Percentiles rank a stretch among this genome's conserved stretches.
Conservation (phyloP, 108 stramenopile species). For the Conticribra weissflogii region DNA sequence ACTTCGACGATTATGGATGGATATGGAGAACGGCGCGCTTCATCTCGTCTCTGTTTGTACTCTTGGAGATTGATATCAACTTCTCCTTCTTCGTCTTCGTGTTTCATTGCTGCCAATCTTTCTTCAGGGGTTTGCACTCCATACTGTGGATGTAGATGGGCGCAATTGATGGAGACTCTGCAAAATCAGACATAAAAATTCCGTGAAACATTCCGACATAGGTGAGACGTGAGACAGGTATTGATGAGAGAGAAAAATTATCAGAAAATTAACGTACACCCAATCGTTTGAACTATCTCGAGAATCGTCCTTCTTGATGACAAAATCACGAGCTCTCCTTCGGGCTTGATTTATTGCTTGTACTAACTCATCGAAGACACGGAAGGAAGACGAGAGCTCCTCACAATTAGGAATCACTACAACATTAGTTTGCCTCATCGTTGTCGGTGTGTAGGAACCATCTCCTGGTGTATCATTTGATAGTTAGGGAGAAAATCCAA, state of each 20-base stretch:
- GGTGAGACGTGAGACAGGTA: background rate
- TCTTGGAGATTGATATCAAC: slow-evolving; percentile 71
- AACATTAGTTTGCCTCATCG: slow-evolving; percentile 77
- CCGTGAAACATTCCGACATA: no score
- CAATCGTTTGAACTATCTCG: slow-evolving; percentile 57
- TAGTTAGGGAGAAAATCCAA: slow-evolving; percentile 10
- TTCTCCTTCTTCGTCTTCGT: slow-evolving; percentile 67
- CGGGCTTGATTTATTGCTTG: slow-evolving; percentile 72
- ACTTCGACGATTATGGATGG: slow-evolving; percentile 86
- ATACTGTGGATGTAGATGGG: slow-evolving; percentile 84
- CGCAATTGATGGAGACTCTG: slow-evolving; percentile 81
- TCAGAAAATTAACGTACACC: slow-evolving; percentile 43
- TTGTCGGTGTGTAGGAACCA: slow-evolving; percentile 25
- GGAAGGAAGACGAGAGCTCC: slow-evolving; percentile 51
- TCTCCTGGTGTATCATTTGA: slow-evolving; percentile 14
- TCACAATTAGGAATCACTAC: slow-evolving; percentile 76
- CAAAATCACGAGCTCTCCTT: slow-evolving; percentile 70
- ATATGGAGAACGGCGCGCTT: slow-evolving; percentile 78
- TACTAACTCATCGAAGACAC: slow-evolving; percentile 63
- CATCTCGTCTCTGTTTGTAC: slow-evolving; percentile 63
- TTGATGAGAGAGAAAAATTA: background rate
- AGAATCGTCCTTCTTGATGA: slow-evolving; percentile 42
- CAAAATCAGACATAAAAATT: no score
- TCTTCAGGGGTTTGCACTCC: slow-evolving; percentile 67
- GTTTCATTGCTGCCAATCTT: slow-evolving; percentile 58